Percentiles rank a stretch among this genome's conserved stretches.
phyloP scores from a whole-genome alignment of 306 rosid genomes.

The Heteromeles arbutifolia region DNA sequence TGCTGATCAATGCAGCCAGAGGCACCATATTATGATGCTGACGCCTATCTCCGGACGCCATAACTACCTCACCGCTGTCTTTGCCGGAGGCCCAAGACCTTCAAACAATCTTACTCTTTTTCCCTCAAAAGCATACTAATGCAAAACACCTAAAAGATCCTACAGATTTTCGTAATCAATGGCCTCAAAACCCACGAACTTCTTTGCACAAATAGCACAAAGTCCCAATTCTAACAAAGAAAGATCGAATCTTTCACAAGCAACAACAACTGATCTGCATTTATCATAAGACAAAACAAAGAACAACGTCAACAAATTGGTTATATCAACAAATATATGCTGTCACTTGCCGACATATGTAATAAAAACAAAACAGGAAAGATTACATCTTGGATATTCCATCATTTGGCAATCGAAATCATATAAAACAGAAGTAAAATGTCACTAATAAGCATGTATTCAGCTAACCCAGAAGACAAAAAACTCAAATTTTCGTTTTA shows the following conservation, averaged over 20 bases:
- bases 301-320: not conserved
- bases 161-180: not conserved
- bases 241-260: not conserved
- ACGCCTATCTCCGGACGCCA: slow-evolving; percentile 64
- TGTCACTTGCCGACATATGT: not conserved
- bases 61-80: slow-evolving; percentile 26
- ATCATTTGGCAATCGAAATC: not conserved
- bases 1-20: slow-evolving; percentile 81
- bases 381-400: not conserved
- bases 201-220: not conserved
- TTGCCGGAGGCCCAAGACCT: slow-evolving; percentile 5
- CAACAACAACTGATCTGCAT: slow-evolving; percentile 38
- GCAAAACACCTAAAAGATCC: slow-evolving; percentile 9
- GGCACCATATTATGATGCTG: slow-evolving; percentile 73
- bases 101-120: not conserved
- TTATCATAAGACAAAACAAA: slow-evolving; percentile 14
- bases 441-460: not conserved
- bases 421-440: not conserved
- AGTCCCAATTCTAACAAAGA: slow-evolving; percentile 8
- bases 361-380: not conserved
- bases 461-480: slow-evolving; percentile 11
- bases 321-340: not conserved
- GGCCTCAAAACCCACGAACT: not conserved
- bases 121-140: not conserved
- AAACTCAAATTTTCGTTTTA: not conserved